phyloP scores from a whole-genome alignment of 2,329 filamentous ascomycete species.

The Teratosphaeria epicoccoides region DNA sequence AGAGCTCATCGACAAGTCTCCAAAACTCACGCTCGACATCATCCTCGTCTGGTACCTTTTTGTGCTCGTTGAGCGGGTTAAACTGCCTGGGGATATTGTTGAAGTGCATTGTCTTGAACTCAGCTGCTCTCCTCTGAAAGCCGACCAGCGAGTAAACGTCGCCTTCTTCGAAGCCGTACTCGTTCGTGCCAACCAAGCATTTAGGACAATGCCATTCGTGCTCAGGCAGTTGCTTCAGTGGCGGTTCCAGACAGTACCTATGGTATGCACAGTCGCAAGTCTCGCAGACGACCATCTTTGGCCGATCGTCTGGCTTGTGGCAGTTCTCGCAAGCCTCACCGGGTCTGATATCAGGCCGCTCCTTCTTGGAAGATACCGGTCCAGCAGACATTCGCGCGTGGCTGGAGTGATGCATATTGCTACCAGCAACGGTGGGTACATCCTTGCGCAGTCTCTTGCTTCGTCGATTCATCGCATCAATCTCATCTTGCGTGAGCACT shows the following conservation, averaged over 20 bases:
- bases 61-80: conserved; percentile 71
- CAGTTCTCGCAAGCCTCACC: conserved; percentile 74
- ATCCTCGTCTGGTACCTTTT: conserved; percentile 77
- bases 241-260: conserved; percentile 78
- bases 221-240: conserved; percentile 66
- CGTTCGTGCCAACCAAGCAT: conserved; percentile 88
- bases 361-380: conserved; percentile 46
- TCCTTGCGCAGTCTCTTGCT: conserved; percentile 89
- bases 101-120: conserved; percentile 93
- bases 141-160: conserved; percentile 89
- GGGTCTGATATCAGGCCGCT: conserved; percentile 45
- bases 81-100: conserved; percentile 49
- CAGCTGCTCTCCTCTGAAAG: conserved; percentile 90
- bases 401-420: conserved; percentile 63
- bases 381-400: conserved; percentile 75
- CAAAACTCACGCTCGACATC: conserved; percentile 96
- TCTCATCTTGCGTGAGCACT: conserved; percentile 28
- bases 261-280: conserved; percentile 87
- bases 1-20: conserved; percentile 84
- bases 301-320: conserved; percentile 62
- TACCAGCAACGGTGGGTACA: conserved; percentile 79
- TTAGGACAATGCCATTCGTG: conserved; percentile 92
- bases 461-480: conserved; percentile 47
- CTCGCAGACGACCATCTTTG: conserved; percentile 70
- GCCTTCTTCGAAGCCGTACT: conserved; percentile 95